phyloP scores from a whole-genome alignment of 345 rosid genomes.

The Capsella bursapastoris region DNA sequence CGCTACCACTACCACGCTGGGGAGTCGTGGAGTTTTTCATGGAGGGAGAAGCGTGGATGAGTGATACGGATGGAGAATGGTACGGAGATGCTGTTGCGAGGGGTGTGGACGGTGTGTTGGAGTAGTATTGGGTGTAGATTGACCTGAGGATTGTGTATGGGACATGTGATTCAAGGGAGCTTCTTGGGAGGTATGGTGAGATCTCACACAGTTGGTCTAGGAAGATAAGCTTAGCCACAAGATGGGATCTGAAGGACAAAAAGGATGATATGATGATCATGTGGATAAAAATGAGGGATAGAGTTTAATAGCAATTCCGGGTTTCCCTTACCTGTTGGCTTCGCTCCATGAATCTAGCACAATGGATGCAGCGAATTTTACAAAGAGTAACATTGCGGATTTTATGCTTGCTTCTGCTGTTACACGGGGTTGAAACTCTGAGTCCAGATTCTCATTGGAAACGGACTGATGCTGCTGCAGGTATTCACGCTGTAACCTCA shows the following conservation, averaged over 20 bases:
- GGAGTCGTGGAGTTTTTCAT: conserved; percentile 79
- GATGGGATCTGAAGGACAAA: conserved; percentile 70
- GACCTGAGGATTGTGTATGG: conserved; percentile 90
- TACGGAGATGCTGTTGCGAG: conserved; percentile 58
- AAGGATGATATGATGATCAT: conserved; percentile 3
- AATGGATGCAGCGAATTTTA: conserved; percentile 83
- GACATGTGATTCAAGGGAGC: conserved; percentile 82
- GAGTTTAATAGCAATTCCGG: background rate
- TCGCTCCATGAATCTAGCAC: conserved; percentile 88
- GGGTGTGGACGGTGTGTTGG: conserved; percentile 64
- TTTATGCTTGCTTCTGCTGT: conserved; percentile 92
- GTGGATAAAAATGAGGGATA: background rate
- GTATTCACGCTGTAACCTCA: conserved; percentile 84
- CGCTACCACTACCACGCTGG: conserved; percentile 54
- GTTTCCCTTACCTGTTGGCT: conserved; percentile 68
- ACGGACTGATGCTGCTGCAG: conserved; percentile 67
- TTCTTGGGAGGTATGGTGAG: conserved; percentile 90
- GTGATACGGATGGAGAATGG: conserved; percentile 76
- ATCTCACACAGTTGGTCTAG: conserved; percentile 94
- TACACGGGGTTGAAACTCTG: conserved; percentile 66
- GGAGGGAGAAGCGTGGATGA: conserved; percentile 73
- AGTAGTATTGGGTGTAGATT: conserved; percentile 85
- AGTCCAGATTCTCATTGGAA: conserved; percentile 67
- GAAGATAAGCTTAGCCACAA: conserved; percentile 91
- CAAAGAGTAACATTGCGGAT: conserved; percentile 90